Evolutionary conservation across 495 filamentous ascomycete species (phyloP).

Genomic region (Neurospora tetraspora): DNA sequence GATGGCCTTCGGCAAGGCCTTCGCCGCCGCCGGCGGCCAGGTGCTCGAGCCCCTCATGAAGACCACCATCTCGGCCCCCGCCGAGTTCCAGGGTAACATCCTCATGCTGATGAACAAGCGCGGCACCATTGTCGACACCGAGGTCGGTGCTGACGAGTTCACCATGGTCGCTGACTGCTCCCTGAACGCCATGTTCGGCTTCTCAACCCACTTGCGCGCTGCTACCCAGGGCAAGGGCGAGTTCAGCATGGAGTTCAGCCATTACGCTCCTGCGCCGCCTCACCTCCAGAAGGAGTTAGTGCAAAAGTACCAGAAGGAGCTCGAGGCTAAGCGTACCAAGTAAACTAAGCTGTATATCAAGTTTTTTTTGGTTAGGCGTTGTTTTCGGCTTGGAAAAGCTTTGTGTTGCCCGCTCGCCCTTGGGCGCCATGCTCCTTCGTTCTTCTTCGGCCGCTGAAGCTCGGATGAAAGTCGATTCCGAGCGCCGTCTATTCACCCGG

Average conservation of each 20-base stretch:
- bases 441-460: neutral
- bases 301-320: conserved; percentile 76
- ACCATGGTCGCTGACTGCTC: conserved; percentile 88
- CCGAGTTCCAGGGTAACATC: conserved; percentile 96
- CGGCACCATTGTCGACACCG: conserved; percentile 89
- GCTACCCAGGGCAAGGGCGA: conserved; percentile 98
- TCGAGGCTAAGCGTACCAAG: conserved; percentile 54
- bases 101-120: conserved; percentile 95
- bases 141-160: conserved; percentile 92
- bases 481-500: neutral
- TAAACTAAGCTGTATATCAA: conserved; percentile 9
- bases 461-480: neutral
- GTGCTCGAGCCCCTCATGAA: conserved; percentile 98
- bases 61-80: conserved; percentile 87
- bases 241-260: conserved; percentile 97
- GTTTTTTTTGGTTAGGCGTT: neutral
- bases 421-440: neutral
- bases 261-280: conserved; percentile 78
- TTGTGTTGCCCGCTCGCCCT: neutral
- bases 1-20: conserved; percentile 95
- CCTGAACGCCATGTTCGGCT: conserved; percentile 96
- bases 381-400: neutral
- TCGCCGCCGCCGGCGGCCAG: conserved; percentile 62
- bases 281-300: conserved; percentile 93
- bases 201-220: conserved; percentile 78